A percentile compares a stretch with the other conserved stretches of the same genome.
Conservation (phyloP, 2,329 filamentous ascomycete genomes). For the Exophiala aquamarina region DNA sequence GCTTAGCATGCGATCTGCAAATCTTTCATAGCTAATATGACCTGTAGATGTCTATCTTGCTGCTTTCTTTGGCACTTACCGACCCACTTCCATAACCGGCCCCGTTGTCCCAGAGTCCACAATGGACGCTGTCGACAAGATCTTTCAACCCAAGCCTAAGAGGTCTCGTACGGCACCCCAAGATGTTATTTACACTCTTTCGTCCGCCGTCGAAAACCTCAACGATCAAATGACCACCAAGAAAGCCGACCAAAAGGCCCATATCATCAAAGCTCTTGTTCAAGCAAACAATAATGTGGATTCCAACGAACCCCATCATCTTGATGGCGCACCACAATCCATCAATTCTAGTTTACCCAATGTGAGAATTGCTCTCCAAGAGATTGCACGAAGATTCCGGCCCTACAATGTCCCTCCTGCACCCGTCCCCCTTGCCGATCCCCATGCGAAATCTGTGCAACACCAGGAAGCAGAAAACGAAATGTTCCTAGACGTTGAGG, state of each 20-base stretch:
- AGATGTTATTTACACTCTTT: constrained; percentile 67
- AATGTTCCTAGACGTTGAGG: constrained; percentile 23
- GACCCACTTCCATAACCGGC: constrained; percentile 85
- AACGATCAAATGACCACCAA: constrained; percentile 35
- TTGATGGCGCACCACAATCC: constrained; percentile 50
- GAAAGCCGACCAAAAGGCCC: constrained; percentile 50
- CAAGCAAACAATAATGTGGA: constrained; percentile 29
- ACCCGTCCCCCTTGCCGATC: constrained; percentile 61
- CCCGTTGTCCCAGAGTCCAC: constrained; percentile 73
- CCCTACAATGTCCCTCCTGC: constrained; percentile 85
- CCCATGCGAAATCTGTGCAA: constrained; percentile 42
- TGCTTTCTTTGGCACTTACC: constrained; percentile 92
- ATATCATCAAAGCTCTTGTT: constrained; percentile 39
- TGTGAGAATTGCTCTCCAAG: constrained; percentile 66
- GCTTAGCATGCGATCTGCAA: constrained; percentile 11
- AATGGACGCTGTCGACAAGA: constrained; percentile 75
- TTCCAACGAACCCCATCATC: constrained; percentile 37
- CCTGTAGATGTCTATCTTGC: constrained; percentile 77
- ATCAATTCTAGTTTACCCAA: constrained; percentile 40
- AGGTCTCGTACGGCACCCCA: constrained; percentile 48
- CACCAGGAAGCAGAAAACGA: constrained; percentile 34
- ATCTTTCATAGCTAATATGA: constrained; percentile 6
- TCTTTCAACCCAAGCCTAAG: constrained; percentile 67
- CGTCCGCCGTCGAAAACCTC: constrained; percentile 46
- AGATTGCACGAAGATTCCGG: constrained; percentile 68